Evolutionary conservation across 2,329 filamentous ascomycete genomes (phyloP).

Genomic region (Alternaria triticimaculans): DNA sequence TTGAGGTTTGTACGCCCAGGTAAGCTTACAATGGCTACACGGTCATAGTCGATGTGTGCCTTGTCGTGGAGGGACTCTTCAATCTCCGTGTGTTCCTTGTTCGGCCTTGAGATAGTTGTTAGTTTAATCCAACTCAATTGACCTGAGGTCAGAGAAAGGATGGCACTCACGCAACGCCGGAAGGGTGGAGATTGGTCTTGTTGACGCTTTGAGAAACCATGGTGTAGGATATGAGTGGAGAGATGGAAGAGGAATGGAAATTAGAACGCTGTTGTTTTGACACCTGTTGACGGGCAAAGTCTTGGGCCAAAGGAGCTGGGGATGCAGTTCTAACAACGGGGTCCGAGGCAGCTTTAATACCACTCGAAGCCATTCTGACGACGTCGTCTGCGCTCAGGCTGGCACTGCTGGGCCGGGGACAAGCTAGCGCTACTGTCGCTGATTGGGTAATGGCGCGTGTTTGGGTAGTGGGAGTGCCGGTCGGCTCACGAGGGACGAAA

Average conservation of each 20-base stretch:
- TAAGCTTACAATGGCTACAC: conserved; percentile 86
- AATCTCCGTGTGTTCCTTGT: conserved; percentile 90
- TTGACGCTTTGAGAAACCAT: conserved; percentile 70
- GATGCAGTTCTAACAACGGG: conserved; percentile 48
- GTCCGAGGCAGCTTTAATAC: conserved; percentile 47
- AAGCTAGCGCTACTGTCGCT: conserved; percentile 24
- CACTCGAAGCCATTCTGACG: conserved; percentile 39
- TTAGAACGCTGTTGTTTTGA: conserved; percentile 64
- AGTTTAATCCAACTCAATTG: conserved; percentile 15
- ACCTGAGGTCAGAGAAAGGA: not conserved
- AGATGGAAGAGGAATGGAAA: conserved; percentile 66
- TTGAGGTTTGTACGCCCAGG: not conserved
- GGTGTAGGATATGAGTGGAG: conserved; percentile 30
- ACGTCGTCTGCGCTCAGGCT: conserved; percentile 30
- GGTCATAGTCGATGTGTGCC: conserved; percentile 98
- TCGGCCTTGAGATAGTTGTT: conserved; percentile 64
- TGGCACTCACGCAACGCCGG: conserved; percentile 81
- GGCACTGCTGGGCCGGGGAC: conserved; percentile 31
- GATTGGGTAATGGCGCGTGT: conserved; percentile 32
- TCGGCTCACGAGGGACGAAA: conserved; percentile 36
- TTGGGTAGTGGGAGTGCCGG: conserved; percentile 24
- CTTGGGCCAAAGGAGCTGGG: conserved; percentile 58
- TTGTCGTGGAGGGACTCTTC: conserved; percentile 97
- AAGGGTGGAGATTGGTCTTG: conserved; percentile 89
- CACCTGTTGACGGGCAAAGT: conserved; percentile 65